These are phyloP conservation scores for Fusarium pseudocircinatum DNA, from an alignment of 2,329 filamentous ascomycete species.

Conservation along the genomic window DNA sequence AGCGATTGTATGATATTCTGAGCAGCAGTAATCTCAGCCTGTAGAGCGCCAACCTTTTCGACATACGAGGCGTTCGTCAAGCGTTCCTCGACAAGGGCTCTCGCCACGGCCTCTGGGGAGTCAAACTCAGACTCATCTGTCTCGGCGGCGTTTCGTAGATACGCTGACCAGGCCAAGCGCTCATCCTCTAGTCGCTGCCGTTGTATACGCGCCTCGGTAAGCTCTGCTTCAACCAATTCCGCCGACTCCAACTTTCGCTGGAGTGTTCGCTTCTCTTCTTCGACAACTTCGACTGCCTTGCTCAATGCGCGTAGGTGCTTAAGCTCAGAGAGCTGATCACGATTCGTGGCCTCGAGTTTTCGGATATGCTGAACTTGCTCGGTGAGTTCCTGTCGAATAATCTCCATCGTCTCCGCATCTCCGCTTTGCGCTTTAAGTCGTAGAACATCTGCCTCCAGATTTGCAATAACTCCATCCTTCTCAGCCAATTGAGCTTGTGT, in stretches of 20 bases:
- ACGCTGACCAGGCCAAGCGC: conserved; percentile 84
- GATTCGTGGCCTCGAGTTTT: conserved; percentile 80
- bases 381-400: conserved; percentile 87
- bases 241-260: conserved; percentile 81
- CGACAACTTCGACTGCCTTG: conserved; percentile 90
- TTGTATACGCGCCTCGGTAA: conserved; percentile 83
- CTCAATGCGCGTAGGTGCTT: conserved; percentile 82
- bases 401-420: conserved; percentile 83
- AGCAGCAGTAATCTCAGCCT: conserved; percentile 80
- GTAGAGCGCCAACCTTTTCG: conserved; percentile 80
- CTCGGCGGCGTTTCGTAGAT: conserved; percentile 75
- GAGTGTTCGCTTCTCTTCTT: conserved; percentile 90
- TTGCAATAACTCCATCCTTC: conserved; percentile 75
- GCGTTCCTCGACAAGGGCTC: conserved; percentile 83
- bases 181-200: conserved; percentile 91
- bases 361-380: conserved; percentile 95
- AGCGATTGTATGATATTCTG: conserved; percentile 78
- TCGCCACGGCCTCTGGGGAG: conserved; percentile 86
- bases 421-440: conserved; percentile 86
- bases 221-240: conserved; percentile 76
- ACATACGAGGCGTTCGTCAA: conserved; percentile 82
- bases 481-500: conserved; percentile 74
- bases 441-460: conserved; percentile 84
- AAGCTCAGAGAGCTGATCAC: conserved; percentile 82
- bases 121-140: conserved; percentile 78